These are phyloP conservation scores for Diaporthe eres DNA, from an alignment of 2,329 filamentous ascomycete genomes.

Conservation along the genomic window DNA sequence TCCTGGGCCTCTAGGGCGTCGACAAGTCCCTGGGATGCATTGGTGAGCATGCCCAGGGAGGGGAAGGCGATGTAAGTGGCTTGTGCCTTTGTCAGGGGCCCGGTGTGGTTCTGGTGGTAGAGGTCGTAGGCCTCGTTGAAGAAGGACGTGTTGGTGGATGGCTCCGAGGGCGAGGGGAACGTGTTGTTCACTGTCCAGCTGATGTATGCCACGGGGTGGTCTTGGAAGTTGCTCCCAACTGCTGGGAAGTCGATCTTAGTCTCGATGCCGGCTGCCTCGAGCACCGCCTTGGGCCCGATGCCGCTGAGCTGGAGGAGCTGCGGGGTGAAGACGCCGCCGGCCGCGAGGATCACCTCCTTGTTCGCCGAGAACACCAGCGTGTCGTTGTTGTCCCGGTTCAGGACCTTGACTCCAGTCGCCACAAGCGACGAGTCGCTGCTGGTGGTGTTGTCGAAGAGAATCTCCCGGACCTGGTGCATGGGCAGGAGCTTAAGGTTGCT, in stretches of 20 bases:
- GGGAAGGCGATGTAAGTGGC: conserved; percentile 17
- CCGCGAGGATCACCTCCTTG: conserved; percentile 9
- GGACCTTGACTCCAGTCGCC: conserved; percentile 8
- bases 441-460: conserved; percentile 13
- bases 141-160: background rate
- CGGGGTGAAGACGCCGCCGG: conserved; percentile 2
- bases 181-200: conserved; percentile 20
- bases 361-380: conserved; percentile 8
- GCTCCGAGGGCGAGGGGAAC: background rate
- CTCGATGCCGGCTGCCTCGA: background rate
- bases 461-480: conserved; percentile 1
- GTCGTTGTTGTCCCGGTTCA: background rate
- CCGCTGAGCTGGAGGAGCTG: conserved; percentile 20
- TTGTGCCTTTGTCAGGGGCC: conserved; percentile 19
- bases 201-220: conserved; percentile 1
- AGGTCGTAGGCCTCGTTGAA: conserved; percentile 22
- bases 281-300: background rate
- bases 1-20: conserved; percentile 3
- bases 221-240: conserved; percentile 5
- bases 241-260: conserved; percentile 9
- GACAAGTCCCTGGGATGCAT: background rate
- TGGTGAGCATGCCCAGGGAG: conserved; percentile 2
- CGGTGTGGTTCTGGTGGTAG: conserved; percentile 3
- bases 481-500: conserved; percentile 8
- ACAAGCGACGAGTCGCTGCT: background rate